Percentiles rank a stretch among this genome's conserved stretches.
Conservation (phyloP, 2,329 filamentous ascomycete species). For the Calonectria pseudoturangicola region DNA sequence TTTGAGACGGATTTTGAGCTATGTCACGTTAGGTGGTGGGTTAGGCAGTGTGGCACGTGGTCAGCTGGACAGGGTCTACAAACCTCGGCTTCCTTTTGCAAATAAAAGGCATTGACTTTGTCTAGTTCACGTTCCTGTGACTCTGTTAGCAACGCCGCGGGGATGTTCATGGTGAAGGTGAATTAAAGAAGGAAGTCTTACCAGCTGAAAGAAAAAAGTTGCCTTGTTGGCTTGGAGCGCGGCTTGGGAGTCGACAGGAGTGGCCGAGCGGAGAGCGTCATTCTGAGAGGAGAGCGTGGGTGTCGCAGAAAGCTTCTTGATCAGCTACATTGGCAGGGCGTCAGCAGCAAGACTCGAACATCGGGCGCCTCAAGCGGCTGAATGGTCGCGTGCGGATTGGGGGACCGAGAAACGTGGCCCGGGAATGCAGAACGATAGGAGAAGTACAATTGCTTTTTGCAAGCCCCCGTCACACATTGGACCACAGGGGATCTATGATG, state of each 20-base stretch:
- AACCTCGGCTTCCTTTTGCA: conserved; percentile 98
- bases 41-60: not conserved
- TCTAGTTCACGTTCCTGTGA: conserved; percentile 94
- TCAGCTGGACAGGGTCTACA: conserved; percentile 53
- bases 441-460: conserved; percentile 47
- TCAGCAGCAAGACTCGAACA: conserved; percentile 43
- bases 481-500: conserved; percentile 35
- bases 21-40: conserved; percentile 45
- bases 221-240: conserved; percentile 97
- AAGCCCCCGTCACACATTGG: conserved; percentile 46
- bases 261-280: conserved; percentile 70
- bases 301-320: conserved; percentile 97
- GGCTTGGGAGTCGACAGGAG: conserved; percentile 84
- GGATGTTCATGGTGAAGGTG: conserved; percentile 53
- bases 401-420: conserved; percentile 48
- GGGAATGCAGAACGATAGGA: conserved; percentile 45
- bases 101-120: conserved; percentile 98
- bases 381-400: conserved; percentile 42
- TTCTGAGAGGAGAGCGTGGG: conserved; percentile 87
- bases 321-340: conserved; percentile 79
- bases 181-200: conserved; percentile 66
- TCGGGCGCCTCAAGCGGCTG: conserved; percentile 32
- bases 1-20: conserved; percentile 95
- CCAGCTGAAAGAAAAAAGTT: conserved; percentile 98
- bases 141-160: conserved; percentile 61